Conservation (phyloP, 129 eudicot genomes). For the Gnaphalium uliginosum region DNA sequence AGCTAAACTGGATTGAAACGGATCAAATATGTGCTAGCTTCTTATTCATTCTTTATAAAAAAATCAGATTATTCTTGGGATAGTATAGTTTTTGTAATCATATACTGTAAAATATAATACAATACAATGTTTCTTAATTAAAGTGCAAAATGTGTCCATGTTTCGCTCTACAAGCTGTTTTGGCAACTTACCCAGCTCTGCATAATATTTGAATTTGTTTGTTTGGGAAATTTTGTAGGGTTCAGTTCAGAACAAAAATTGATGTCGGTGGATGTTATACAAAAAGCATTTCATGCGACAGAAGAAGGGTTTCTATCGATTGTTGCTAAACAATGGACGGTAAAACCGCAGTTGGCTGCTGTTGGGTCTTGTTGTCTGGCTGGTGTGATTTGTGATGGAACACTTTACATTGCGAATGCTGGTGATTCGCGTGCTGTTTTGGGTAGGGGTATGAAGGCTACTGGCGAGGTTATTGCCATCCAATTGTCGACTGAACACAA, state of each 20-base stretch:
- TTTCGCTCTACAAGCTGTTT: no score
- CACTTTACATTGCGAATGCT: conserved; percentile 60
- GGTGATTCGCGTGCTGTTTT: conserved; percentile 83
- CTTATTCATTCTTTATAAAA: no score
- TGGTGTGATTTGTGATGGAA: conserved; percentile 59
- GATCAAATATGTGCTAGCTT: no score
- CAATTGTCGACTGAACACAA: conserved; percentile 75
- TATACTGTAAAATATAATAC: no score
- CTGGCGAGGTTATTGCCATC: conserved; percentile 59
- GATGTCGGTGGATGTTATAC: conserved; percentile 66
- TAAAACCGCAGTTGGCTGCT: conserved; percentile 68
- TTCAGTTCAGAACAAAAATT: conserved; percentile 55
- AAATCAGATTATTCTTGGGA: no score
- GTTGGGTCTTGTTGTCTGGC: conserved; percentile 77
- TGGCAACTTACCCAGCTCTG: neutral
- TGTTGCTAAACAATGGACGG: conserved; percentile 65
- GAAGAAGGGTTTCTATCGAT: conserved; percentile 69
- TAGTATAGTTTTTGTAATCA: no score
- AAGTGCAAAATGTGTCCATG: no score
- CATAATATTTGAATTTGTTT: neutral
- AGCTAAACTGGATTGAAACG: no score
- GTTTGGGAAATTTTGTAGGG: conserved; percentile 37
- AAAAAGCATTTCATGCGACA: conserved; percentile 70
- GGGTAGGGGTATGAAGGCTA: conserved; percentile 60
- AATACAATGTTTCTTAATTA: no score